Base-by-base conservation (phyloP, 208 protist genomes). In the Wallacemonas sp. region DNA sequence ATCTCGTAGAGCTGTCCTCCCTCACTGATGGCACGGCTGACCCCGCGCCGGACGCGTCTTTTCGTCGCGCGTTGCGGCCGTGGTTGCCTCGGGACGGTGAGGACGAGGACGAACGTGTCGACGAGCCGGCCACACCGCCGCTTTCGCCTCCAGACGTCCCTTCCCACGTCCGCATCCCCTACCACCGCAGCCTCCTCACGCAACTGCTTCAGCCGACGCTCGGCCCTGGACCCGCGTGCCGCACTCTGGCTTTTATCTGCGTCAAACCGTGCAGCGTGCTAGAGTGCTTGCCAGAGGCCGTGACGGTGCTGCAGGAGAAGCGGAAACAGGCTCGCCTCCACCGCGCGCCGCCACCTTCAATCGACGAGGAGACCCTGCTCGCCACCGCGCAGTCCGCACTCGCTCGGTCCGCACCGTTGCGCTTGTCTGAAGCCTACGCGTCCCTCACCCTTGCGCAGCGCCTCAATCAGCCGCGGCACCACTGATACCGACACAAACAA, bases 131-230 rank as follows among this genome's bases (percentile, higher is more conserved):
- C 33, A 57, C 41, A 30, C 45, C 50, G 59, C 60, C 13, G 30
- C 19, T n/a, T 41, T 10, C 22, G 39, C 17, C 45, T 6, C 27
- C 21, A 37, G 38, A 29, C n/a, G 46, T 46, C 4, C 33, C 44
- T 22, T 1, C 45, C 44, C 45, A 66, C 24, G 27, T 41, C 10
- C 60, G 34, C 67, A 67, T 89, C 12, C 88, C 88, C 13, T 94
- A 91, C 61, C 66, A 86, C 54, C 67, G 87, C 48, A 87, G 78
- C 60, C 89, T 83, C 60, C 73, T 91, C 53, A 94, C 89, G 53
- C 77, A 83, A 46, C 72, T 97, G 54, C 66, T 97, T 29, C 76
- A 85, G 73, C 76, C 83, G 19, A 77, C 85, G 17, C 71, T 97
- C 2, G 85, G 81, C 34, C 37, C 57, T 13, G 38, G 19, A 13